Base-by-base conservation (phyloP, 139 green algal species). In the Mesotaenium endlicherianum region DNA sequence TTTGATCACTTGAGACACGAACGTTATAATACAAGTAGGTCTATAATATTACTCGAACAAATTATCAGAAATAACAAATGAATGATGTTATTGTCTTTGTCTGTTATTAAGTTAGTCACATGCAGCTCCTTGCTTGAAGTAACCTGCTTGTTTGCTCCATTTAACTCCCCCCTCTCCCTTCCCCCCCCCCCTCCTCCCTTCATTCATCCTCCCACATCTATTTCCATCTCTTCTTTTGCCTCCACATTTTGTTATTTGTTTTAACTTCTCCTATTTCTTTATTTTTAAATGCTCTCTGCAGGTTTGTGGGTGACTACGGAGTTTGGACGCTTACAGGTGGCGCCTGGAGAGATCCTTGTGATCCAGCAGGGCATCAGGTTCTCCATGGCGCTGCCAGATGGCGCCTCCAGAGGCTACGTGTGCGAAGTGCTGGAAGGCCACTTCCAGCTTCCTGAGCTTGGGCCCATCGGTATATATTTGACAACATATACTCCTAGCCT, bases 361-460 rank as follows among this genome's bases (percentile, higher is more conserved):
- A 44, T 98, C 2, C 93, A 90, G 57, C 89, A 93, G 3, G 95
- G 94, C 68, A 91, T 98, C 39, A 90, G 93, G 40, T 97, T 97
- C 83, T 86, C 88, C 1, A 92, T 98, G 76, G 86, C 57, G 17
- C 89, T 97, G 64, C 75, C 89, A 30, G 80, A 85, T 16, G 85
- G 57, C 30, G 36, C 71, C 40, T 92, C 90, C 1, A 74, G 94
- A 0, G 95, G 95, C 0, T 98, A 98, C 57, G 88, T 98, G 38
- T 90, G 98, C 64, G 95, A 98, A 85, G 83, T 97, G 3, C 98
- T 96, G 86, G 72, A 81, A 1, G 91, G 91, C 5, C 93, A 97
- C 89, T 98, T 98, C 80, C 45, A 82, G 77, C 92, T 98, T 76
- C 95, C 95, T 2, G 94, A 98, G 39, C 90, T 98, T 67, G 95